Conservation (phyloP, 345 rosid genomes). For the Raphanus raphanistrum region DNA sequence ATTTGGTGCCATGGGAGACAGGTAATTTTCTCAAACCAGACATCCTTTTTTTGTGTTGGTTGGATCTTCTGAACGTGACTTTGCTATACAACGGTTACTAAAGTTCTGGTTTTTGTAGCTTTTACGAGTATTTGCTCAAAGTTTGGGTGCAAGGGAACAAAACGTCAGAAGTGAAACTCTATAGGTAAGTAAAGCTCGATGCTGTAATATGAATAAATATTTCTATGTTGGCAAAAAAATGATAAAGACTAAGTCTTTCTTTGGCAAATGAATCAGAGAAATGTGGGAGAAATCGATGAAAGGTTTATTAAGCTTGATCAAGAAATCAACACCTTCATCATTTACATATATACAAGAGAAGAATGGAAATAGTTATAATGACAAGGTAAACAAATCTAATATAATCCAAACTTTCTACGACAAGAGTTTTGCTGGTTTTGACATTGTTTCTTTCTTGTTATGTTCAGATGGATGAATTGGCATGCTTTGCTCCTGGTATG, state of each 20-base stretch:
- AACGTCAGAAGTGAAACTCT: conserved; percentile 66
- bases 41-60: background rate
- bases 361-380: conserved; percentile 54
- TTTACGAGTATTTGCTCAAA: conserved; percentile 95
- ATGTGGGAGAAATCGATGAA: conserved; percentile 99
- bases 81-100: background rate
- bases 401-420: background rate
- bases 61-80: background rate
- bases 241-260: background rate
- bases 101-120: conserved; percentile 50
- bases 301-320: conserved; percentile 74
- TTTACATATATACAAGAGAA: conserved; percentile 89
- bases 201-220: background rate
- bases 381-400: conserved; percentile 57
- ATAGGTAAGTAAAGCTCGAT: conserved; percentile 53
- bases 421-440: conserved; percentile 1
- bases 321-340: conserved; percentile 81
- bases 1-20: conserved; percentile 99
- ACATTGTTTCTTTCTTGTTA: background rate
- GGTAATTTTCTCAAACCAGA: conserved; percentile 46
- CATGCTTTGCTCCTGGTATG: conserved; percentile 99
- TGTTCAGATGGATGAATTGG: conserved; percentile 95
- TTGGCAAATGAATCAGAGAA: conserved; percentile 53
- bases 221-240: background rate
- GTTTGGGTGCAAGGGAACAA: conserved; percentile 96